Conservation (phyloP, 352 stramenopile genomes). For the Pythium insidiosum region DNA sequence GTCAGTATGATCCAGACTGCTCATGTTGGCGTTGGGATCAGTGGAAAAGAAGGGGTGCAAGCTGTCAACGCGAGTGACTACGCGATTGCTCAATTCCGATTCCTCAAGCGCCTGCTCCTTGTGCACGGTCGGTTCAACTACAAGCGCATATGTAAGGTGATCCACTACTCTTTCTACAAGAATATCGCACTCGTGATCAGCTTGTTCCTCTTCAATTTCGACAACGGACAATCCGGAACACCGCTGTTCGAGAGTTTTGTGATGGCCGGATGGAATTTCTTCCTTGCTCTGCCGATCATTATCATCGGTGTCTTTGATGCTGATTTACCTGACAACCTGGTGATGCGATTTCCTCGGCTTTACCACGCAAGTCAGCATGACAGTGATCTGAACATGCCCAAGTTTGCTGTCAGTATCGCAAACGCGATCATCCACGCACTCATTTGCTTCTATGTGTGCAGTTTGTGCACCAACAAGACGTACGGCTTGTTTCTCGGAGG, state of each 20-base stretch:
- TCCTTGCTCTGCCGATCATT: slow-evolving; percentile 86
- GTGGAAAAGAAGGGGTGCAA: slow-evolving; percentile 95
- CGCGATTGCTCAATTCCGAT: no score
- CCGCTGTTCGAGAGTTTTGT: slow-evolving; percentile 77
- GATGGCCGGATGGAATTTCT: slow-evolving; percentile 82
- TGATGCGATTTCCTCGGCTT: slow-evolving; percentile 43
- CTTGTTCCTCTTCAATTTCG: slow-evolving; percentile 90
- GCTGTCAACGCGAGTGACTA: slow-evolving; percentile 96
- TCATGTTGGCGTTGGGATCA: slow-evolving; percentile 97
- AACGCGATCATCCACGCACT: slow-evolving; percentile 45
- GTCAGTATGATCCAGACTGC: slow-evolving; percentile 98
- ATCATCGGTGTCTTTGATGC: slow-evolving; percentile 72
- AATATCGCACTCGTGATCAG: slow-evolving; percentile 93
- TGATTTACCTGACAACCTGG: slow-evolving; percentile 40
- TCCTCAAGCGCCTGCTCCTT: slow-evolving; percentile 87
- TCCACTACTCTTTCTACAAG: slow-evolving; percentile 98
- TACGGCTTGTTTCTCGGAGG: slow-evolving; percentile 39
- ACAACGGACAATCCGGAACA: slow-evolving; percentile 86
- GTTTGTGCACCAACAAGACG: slow-evolving; percentile 22
- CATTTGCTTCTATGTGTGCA: slow-evolving; percentile 49
- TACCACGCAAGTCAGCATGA: slow-evolving; percentile 37
- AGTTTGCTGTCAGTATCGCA: slow-evolving; percentile 41
- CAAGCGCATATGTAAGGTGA: slow-evolving; percentile 90
- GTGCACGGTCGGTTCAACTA: slow-evolving; percentile 97
- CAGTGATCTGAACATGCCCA: slow-evolving; percentile 51